Base-by-base conservation (phyloP, 2,329 filamentous ascomycete species). In the Tolypocladium endophyticum region DNA sequence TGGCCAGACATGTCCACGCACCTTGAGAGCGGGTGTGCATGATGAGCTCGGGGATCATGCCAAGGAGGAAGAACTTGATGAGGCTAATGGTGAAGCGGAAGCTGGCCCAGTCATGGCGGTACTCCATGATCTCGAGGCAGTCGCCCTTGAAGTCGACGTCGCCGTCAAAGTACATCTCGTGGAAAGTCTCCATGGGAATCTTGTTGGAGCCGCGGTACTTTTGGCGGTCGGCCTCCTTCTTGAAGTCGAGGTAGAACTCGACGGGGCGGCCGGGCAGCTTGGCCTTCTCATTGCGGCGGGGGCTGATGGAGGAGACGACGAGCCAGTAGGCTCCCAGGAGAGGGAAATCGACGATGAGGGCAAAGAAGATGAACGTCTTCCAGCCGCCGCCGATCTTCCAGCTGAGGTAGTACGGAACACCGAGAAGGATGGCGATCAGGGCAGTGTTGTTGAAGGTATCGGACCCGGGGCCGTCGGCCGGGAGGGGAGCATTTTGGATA, bases 121-220 rank as follows among this genome's bases (percentile, higher is more conserved):
- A 94, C 77, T 97, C 94, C 75, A 97, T 78, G 55, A 90, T 81
- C 71, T 97, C 93, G 63, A 97, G 82, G 69, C 82, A 85, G 76
- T 97, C 94, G 61, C 92, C 92, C 74, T 96, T 97, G 82, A 97
- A 93, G 68, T 96, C 91, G 64, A 96, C 92, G 61, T 96, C 87
- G 61, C 90, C 91, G 71, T 94, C 88, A 76, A 97, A 96, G 82
- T 97, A 97, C 88, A 93, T 96, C 77, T 97, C 92, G 73, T 95
- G 87, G 81, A 97, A 97, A 30, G 91, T 95, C 79, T 96, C 88
- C 81, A 95, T 88, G 59, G 91, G 87, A 62, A 94, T 91, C 79
- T 89, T 92, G 77, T 83, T 89, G 74, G 82, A 82, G 74, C 90
- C 90, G 66, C 83, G 81, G 78, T 91, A 94, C 76, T 87, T 90